A percentile compares a stretch with the other conserved stretches of the same genome.
Conservation (phyloP, 441 rosid genomes). For the Adansonia grandidieri region DNA sequence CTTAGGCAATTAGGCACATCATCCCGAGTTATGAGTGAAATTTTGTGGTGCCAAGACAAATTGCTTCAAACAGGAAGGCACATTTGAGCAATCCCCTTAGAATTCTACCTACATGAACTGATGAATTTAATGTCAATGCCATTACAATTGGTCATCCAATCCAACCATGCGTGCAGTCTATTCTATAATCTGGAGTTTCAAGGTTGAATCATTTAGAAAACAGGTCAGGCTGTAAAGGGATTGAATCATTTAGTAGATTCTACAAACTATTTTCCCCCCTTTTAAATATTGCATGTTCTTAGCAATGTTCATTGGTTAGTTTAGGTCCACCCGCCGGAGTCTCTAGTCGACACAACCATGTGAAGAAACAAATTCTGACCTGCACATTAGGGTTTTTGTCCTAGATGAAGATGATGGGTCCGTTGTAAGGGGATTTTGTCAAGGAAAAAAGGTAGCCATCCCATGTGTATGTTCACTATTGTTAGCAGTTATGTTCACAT, state of each 20-base stretch:
- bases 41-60: not conserved
- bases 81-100: not conserved
- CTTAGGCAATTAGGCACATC: not conserved
- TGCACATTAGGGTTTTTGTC: slow-evolving; percentile 19
- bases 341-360: slow-evolving; percentile 28
- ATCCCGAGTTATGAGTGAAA: too few species aligned
- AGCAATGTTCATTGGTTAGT: slow-evolving; percentile 9
- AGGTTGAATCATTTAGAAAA: slow-evolving; percentile 16
- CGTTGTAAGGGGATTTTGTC: slow-evolving; percentile 29
- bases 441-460: slow-evolving; percentile 23
- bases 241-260: not conserved
- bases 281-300: slow-evolving; percentile 15
- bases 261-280: not conserved
- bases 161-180: not conserved
- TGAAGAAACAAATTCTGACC: slow-evolving; percentile 26
- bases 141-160: not conserved
- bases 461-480: slow-evolving; percentile 36
- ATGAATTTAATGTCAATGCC: not conserved
- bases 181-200: not conserved
- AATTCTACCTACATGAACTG: not conserved
- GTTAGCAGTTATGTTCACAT: slow-evolving; percentile 27
- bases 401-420: slow-evolving; percentile 32
- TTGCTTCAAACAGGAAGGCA: not conserved
- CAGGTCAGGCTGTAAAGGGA: slow-evolving; percentile 15
- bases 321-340: slow-evolving; percentile 24